Conservation (phyloP, 202 grass and related monocot species). For the Bolboschoenoplectus hybrid region DNA sequence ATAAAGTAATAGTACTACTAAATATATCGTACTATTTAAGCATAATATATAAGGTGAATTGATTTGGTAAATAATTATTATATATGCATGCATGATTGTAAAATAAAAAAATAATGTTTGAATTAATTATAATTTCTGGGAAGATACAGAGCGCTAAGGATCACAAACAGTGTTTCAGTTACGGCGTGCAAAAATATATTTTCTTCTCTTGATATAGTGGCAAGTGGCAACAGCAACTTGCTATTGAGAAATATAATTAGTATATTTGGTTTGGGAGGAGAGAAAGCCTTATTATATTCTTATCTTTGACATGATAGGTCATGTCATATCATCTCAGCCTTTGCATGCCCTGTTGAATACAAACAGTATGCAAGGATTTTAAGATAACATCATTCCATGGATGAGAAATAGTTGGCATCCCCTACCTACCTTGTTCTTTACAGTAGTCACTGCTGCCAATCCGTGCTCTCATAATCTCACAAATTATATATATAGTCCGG, state of each 20-base stretch:
- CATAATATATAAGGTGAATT: neutral
- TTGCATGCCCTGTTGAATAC: neutral
- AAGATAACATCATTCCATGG: constrained; percentile 31
- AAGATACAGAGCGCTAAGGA: constrained; percentile 9
- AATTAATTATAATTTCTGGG: neutral
- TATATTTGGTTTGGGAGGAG: neutral
- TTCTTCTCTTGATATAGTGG: neutral
- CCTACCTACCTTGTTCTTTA: constrained; percentile 1
- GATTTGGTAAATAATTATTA: neutral
- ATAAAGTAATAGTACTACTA: neutral
- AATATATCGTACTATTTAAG: no score
- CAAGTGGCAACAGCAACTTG: neutral
- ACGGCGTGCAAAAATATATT: constrained; percentile 12
- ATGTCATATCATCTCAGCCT: constrained; percentile 19
- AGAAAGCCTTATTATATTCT: neutral
- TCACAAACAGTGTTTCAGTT: constrained; percentile 36
- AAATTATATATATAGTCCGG: neutral
- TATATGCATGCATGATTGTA: neutral
- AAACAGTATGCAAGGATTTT: constrained; percentile 36
- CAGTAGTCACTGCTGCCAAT: constrained; percentile 11
- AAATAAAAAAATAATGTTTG: neutral
- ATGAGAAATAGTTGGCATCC: constrained; percentile 25
- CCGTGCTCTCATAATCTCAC: constrained; percentile 6
- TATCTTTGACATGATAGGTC: constrained; percentile 16
- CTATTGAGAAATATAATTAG: neutral